phyloP scores from a whole-genome alignment of 2,329 filamentous ascomycete genomes.

The Fusarium pseudograminearum region DNA sequence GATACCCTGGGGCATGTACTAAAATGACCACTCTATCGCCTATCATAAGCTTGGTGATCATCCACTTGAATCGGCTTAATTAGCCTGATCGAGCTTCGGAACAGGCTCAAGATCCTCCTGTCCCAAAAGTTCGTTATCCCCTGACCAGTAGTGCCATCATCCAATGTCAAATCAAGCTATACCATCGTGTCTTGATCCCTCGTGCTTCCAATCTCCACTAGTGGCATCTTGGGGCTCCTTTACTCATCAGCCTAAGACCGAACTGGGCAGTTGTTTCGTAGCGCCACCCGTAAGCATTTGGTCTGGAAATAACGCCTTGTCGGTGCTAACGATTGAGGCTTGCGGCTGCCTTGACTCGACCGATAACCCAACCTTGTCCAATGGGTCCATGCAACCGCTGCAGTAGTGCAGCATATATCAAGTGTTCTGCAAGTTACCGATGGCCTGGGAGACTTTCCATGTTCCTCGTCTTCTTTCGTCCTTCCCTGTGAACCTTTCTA shows the following conservation, averaged over 20 bases:
- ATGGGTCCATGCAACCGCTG: neutral
- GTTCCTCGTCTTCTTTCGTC: no score
- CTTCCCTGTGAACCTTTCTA: neutral
- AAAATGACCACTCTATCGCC: neutral
- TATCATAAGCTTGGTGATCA: neutral
- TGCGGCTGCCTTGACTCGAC: neutral
- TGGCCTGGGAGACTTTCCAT: no score
- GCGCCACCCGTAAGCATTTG: neutral
- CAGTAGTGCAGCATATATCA: neutral
- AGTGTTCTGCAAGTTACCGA: neutral
- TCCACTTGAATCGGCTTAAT: rapidly evolving
- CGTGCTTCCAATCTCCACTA: neutral
- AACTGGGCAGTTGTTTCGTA: neutral
- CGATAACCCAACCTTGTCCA: neutral
- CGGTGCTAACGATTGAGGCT: neutral
- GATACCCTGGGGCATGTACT: no score
- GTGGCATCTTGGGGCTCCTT: neutral
- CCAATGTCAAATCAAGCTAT: neutral
- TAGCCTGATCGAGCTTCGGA: neutral
- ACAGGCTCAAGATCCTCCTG: neutral
- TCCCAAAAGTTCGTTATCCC: neutral
- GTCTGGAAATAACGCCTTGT: neutral
- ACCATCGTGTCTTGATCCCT: neutral
- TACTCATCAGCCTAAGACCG: neutral
- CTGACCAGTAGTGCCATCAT: neutral